Conservation (phyloP, 257 asterid species). For the Solanum megistacrolobum region DNA sequence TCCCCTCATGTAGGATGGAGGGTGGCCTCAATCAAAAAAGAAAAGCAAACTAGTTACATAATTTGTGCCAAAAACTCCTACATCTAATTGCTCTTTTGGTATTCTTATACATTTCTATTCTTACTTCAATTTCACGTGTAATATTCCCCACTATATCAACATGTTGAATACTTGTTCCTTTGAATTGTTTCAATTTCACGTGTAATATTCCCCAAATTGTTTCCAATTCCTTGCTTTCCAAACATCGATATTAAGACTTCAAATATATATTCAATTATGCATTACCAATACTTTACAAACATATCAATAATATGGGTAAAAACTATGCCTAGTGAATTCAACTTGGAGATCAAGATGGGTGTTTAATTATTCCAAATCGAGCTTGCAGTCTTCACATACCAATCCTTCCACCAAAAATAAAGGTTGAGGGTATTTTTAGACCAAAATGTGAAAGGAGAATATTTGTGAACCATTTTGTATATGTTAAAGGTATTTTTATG, state of each 20-base stretch:
- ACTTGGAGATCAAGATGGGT: not conserved
- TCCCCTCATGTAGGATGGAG: too few species aligned
- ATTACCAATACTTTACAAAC: not conserved
- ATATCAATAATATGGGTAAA: not conserved
- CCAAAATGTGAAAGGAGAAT: not conserved
- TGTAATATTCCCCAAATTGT: too few species aligned
- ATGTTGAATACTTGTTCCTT: too few species aligned
- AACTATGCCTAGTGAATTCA: not conserved
- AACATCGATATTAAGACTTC: not conserved
- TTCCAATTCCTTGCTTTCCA: not conserved
- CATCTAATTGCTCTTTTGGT: too few species aligned
- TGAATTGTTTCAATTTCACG: too few species aligned
- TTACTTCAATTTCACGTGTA: too few species aligned
- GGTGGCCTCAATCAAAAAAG: too few species aligned
- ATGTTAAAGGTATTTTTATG: not conserved
- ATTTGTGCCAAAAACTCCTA: too few species aligned
- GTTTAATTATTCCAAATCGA: not conserved
- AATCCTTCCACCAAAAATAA: not conserved
- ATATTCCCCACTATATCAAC: too few species aligned
- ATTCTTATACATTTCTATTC: too few species aligned
- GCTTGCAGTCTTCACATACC: not conserved
- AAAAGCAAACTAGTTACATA: too few species aligned
- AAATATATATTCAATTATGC: not conserved
- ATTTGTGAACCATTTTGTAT: not conserved
- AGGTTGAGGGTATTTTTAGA: not conserved